phyloP scores from a whole-genome alignment of 106 monocot genomes.

The Apostasia ramifera region DNA sequence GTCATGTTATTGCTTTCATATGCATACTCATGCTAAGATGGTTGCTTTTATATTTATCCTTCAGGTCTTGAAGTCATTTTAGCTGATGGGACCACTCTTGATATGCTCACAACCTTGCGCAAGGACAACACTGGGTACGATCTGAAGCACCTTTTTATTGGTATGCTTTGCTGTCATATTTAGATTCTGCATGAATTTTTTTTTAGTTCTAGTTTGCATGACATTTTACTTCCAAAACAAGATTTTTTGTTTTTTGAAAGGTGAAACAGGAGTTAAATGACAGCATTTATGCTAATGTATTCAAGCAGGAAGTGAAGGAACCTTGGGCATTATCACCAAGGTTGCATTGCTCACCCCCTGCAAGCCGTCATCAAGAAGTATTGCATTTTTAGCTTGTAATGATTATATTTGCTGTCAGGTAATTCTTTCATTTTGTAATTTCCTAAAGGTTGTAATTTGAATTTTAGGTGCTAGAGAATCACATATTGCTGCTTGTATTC shows the following conservation, averaged over 20 bases:
- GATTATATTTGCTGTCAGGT: conserved; percentile 94
- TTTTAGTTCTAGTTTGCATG: background rate
- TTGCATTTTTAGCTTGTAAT: conserved; percentile 84
- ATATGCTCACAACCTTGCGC: conserved; percentile 85
- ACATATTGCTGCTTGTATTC: no score
- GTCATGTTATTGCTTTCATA: no score
- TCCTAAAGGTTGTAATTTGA: no score
- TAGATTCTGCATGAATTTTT: background rate
- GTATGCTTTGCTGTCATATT: conserved; percentile 17
- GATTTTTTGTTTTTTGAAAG: background rate
- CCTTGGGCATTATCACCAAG: conserved; percentile 88
- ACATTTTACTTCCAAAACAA: no score
- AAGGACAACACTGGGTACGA: conserved; percentile 99
- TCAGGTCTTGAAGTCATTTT: conserved; percentile 93
- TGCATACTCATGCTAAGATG: background rate
- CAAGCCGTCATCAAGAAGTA: conserved; percentile 65
- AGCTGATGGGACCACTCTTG: conserved; percentile 82
- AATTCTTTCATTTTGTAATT: conserved; percentile 4
- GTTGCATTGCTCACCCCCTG: conserved; percentile 80
- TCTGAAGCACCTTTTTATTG: conserved; percentile 94
- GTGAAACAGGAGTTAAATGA: background rate
- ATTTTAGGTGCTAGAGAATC: no score
- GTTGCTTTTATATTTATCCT: conserved; percentile 10
- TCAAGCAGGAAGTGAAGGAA: conserved; percentile 91
- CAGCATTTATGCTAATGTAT: background rate